phyloP scores from a whole-genome alignment of 805 yeast species.

The Metschnikowia peoriensis region DNA sequence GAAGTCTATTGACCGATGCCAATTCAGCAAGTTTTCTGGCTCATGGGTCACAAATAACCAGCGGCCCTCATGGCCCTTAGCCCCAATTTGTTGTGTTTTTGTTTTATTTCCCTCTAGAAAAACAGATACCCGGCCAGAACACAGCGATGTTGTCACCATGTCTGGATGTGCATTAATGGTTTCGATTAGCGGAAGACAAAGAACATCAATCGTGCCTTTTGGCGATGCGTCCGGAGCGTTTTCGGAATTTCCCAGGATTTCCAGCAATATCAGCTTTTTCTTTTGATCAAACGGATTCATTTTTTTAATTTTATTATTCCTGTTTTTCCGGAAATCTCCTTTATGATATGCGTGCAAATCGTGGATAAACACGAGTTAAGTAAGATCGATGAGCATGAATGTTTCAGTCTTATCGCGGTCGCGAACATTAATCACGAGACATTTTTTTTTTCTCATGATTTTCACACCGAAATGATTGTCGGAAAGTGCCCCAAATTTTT shows the following conservation, averaged over 20 bases:
- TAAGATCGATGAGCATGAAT: not conserved
- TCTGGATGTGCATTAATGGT: slow-evolving; percentile 60
- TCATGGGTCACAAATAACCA: slow-evolving; percentile 85
- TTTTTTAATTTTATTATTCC: not conserved
- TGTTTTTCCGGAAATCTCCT: no score
- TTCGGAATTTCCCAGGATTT: slow-evolving; percentile 44
- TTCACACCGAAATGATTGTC: no score
- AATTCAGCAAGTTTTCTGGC: slow-evolving; percentile 41
- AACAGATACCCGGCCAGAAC: slow-evolving; percentile 84
- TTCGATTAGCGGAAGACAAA: slow-evolving; percentile 69
- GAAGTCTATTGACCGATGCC: slow-evolving; percentile 43
- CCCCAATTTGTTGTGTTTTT: slow-evolving; percentile 54
- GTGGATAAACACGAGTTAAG: no score
- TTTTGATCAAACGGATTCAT: slow-evolving; percentile 66
- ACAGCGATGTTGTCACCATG: slow-evolving; percentile 84
- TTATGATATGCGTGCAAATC: no score
- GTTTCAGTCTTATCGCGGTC: not conserved
- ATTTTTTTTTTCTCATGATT: no score
- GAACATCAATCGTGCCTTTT: slow-evolving; percentile 78
- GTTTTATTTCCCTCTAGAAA: slow-evolving; percentile 71
- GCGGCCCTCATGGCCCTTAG: slow-evolving; percentile 81
- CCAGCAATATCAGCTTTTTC: slow-evolving; percentile 52
- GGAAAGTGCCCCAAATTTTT: no score
- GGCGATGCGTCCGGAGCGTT: slow-evolving; percentile 70
- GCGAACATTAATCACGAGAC: no score